A percentile compares a stretch with the other conserved stretches of the same genome.
Evolutionary conservation across 1,284 basidiomycete genomes (phyloP).

Genomic region (Trichosporon inkin): DNA sequence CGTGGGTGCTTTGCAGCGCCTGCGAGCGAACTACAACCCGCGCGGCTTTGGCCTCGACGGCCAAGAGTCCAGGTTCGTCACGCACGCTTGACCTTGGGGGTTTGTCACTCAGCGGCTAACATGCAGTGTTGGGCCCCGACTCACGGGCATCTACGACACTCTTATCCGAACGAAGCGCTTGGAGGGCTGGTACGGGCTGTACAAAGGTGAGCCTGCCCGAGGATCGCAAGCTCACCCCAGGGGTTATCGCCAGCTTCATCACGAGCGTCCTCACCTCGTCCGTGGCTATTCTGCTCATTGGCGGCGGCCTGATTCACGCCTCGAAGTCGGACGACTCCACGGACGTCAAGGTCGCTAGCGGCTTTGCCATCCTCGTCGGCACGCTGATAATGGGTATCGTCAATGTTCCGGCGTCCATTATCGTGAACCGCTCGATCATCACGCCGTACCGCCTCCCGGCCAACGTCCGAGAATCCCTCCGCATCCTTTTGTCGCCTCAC

Average conservation of each 20-base stretch:
- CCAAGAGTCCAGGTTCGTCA: conserved; percentile 36
- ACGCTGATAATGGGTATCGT: conserved; percentile 50
- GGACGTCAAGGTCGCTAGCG: background rate
- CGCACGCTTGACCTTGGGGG: background rate
- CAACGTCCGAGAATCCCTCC: conserved; percentile 60
- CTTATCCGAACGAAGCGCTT: conserved; percentile 66
- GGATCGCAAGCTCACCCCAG: conserved; percentile 18
- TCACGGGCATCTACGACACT: conserved; percentile 56
- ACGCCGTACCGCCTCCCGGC: conserved; percentile 75
- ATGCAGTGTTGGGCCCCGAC: conserved; percentile 49
- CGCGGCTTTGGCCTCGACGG: conserved; percentile 69
- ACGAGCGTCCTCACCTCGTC: conserved; percentile 50
- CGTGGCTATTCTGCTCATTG: conserved; percentile 35
- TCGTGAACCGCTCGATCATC: conserved; percentile 77
- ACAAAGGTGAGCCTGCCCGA: conserved; percentile 66
- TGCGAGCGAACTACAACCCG: conserved; percentile 53
- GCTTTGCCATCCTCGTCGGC: conserved; percentile 31
- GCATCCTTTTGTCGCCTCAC: conserved; percentile 71
- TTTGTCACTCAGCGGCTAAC: background rate
- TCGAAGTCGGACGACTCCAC: conserved; percentile 33
- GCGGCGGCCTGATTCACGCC: conserved; percentile 30
- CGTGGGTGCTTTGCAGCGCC: conserved; percentile 46
- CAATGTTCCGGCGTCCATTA: conserved; percentile 69
- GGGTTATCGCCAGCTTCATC: conserved; percentile 69
- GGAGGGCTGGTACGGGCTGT: conserved; percentile 75